These are phyloP conservation scores for Kewa caespitosa DNA, from an alignment of 179 eudicot genomes.

Conservation along the genomic window DNA sequence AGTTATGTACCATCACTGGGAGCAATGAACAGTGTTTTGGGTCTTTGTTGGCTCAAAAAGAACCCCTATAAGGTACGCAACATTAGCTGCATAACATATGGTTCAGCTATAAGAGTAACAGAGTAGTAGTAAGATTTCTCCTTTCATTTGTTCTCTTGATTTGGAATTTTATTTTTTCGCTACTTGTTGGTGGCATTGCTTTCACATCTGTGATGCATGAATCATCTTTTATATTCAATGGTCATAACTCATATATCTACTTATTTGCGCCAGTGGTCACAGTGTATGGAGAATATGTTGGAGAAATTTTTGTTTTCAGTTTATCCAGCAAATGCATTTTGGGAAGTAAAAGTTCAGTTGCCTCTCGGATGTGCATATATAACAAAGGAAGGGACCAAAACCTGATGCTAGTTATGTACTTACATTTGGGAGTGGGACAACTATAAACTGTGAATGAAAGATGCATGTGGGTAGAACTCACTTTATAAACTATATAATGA, in stretches of 20 bases:
- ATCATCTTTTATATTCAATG: not conserved
- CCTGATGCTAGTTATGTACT: not conserved
- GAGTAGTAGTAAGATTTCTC: not conserved
- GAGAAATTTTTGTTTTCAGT: no score
- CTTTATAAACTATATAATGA: not conserved
- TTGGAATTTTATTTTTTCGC: not conserved
- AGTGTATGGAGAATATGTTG: not conserved
- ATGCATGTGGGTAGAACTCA: not conserved
- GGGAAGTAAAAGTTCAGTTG: not conserved
- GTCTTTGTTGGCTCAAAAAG: constrained; percentile 37
- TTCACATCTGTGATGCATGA: not conserved
- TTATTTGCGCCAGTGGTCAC: no score
- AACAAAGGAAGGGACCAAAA: not conserved
- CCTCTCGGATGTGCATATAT: not conserved
- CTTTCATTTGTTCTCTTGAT: not conserved
- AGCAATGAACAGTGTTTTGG: constrained; percentile 31
- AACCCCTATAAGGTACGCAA: constrained; percentile 32
- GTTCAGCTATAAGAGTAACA: not conserved
- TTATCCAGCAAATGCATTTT: not conserved
- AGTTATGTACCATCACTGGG: constrained; percentile 33
- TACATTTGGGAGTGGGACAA: not conserved
- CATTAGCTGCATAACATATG: constrained; percentile 1
- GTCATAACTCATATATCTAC: not conserved
- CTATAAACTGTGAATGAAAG: not conserved
- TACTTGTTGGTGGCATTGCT: not conserved